These are phyloP conservation scores for Fusarium sp. DNA, from an alignment of 2,329 filamentous ascomycete genomes.

Conservation along the genomic window DNA sequence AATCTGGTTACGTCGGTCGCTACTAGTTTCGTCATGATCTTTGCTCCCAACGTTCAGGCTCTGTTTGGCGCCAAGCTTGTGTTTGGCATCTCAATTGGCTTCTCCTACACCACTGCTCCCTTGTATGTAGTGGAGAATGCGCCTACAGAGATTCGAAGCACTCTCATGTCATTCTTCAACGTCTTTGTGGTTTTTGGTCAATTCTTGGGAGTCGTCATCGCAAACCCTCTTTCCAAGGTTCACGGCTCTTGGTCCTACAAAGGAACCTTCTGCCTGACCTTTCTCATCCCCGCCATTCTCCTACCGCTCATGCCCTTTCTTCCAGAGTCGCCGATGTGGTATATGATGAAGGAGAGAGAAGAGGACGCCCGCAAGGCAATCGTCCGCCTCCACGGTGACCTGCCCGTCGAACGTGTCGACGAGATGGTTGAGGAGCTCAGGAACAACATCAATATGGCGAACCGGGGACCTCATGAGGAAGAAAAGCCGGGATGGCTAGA, in stretches of 20 bases:
- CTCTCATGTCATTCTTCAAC: neutral
- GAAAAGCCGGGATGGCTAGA: neutral
- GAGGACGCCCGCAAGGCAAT: neutral
- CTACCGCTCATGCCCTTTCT: neutral
- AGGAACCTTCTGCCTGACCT: neutral
- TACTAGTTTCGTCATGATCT: neutral
- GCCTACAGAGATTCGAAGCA: neutral
- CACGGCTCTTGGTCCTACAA: neutral
- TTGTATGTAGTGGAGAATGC: neutral
- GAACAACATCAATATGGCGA: neutral
- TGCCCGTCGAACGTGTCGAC: neutral
- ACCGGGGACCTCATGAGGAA: neutral
- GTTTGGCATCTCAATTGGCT: neutral
- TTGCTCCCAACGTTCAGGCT: neutral
- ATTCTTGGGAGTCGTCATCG: neutral
- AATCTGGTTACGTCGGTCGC: neutral
- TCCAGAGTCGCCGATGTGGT: neutral
- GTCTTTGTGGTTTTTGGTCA: neutral
- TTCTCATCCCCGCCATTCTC: neutral
- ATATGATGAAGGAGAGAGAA: neutral
- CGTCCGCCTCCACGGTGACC: neutral
- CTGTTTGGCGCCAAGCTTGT: neutral
- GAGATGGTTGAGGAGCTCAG: neutral
- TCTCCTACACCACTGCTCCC: neutral
- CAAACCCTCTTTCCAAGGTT: neutral